Evolutionary conservation across 2,329 filamentous ascomycete species (phyloP).

Genomic region (Chaetoscypha palmicola): DNA sequence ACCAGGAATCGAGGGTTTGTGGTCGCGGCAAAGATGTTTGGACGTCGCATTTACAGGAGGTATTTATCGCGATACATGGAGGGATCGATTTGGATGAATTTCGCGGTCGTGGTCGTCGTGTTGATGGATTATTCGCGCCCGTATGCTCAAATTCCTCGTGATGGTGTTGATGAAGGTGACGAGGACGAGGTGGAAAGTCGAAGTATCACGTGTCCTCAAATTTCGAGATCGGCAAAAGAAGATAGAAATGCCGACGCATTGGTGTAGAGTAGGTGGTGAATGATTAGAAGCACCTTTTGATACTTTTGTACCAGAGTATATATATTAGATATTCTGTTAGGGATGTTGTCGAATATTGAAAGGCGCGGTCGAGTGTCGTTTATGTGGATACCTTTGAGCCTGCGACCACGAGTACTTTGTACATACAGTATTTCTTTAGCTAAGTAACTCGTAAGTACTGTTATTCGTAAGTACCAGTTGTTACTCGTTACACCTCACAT

Average conservation of each 20-base stretch:
- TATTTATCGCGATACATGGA: constrained; percentile 1
- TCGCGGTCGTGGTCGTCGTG: background rate
- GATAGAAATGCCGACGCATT: background rate
- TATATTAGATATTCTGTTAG: no score
- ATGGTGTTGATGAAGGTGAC: background rate
- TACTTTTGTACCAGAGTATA: background rate
- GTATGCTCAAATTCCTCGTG: background rate
- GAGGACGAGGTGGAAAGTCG: background rate
- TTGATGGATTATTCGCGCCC: constrained; percentile 1
- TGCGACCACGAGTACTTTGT: no score
- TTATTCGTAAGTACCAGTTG: background rate
- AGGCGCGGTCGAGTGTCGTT: no score
- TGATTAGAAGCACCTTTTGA: background rate
- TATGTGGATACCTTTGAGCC: no score
- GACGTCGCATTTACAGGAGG: constrained; percentile 4
- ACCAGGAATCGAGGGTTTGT: background rate
- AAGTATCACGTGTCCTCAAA: background rate
- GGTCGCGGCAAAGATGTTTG: background rate
- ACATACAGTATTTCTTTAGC: background rate
- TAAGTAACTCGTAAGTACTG: background rate
- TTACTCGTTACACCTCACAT: background rate
- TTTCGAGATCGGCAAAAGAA: background rate
- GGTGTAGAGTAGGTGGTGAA: background rate
- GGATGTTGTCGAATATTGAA: no score
- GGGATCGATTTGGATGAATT: background rate